Percentiles rank a stretch among this genome's conserved stretches.
phyloP scores from a whole-genome alignment of 768 basidiomycete species.

The Naganishia friedmannii region DNA sequence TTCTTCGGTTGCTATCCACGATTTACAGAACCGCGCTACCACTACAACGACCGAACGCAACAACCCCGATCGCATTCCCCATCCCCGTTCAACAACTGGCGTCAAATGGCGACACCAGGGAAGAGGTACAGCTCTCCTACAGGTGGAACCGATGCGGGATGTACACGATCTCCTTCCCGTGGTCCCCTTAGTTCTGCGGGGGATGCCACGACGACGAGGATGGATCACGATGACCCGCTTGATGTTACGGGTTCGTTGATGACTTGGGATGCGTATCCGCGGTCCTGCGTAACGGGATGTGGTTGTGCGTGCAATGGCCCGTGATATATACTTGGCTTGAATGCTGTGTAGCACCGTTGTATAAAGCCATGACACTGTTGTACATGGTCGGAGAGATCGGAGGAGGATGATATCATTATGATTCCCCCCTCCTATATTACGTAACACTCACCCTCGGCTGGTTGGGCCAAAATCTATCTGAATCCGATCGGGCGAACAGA shows the following conservation, averaged over 20 bases:
- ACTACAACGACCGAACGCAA: not conserved
- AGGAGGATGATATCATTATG: no score
- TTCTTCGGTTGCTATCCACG: not conserved
- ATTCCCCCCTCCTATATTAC: no score
- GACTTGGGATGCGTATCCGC: slow-evolving; percentile 11
- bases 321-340: not conserved
- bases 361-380: no score
- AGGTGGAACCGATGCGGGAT: not conserved
- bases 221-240: not conserved
- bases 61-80: slow-evolving; percentile 3
- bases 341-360: slow-evolving; percentile 1
- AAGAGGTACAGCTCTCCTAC: slow-evolving; percentile 23
- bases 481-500: slow-evolving; percentile 11
- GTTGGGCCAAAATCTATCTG: slow-evolving; percentile 4
- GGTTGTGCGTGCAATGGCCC: slow-evolving; percentile 15
- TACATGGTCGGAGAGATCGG: no score
- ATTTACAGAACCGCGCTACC: slow-evolving; percentile 1
- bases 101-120: not conserved
- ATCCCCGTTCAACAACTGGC: slow-evolving; percentile 14
- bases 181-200: slow-evolving; percentile 11
- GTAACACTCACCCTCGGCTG: not conserved
- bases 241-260: not conserved
- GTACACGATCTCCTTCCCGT: not conserved
- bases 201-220: not conserved
- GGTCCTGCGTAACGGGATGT: slow-evolving; percentile 18